Evolutionary conservation across 1,139 yeast genomes (phyloP).

Genomic region (Protomyces arabidopsidicola): DNA sequence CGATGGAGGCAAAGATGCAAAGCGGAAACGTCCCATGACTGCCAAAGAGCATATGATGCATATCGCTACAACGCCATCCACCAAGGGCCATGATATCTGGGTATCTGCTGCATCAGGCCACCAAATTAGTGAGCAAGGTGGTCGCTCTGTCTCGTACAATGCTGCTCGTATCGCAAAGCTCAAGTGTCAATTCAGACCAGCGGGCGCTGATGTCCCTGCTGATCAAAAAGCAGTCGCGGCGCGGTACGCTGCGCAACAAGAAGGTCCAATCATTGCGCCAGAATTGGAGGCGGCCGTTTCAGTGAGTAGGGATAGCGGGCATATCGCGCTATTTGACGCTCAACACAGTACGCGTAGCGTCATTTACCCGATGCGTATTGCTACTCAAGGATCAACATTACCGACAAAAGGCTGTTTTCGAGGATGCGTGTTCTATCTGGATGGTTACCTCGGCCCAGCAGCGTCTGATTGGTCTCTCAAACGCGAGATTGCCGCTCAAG

Average conservation of each 20-base stretch:
- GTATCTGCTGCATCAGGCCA: constrained; percentile 20
- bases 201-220: neutral
- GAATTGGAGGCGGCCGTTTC: neutral
- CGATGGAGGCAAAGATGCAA: neutral
- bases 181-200: constrained; percentile 12
- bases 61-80: constrained; percentile 13
- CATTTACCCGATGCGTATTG: constrained; percentile 4
- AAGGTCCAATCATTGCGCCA: neutral
- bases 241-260: neutral
- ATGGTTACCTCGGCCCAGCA: constrained; percentile 21
- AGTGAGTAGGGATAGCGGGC: constrained; percentile 3
- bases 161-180: constrained; percentile 20
- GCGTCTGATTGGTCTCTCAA: constrained; percentile 16
- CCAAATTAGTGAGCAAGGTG: constrained; percentile 21
- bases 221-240: neutral
- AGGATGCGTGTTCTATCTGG: constrained; percentile 23
- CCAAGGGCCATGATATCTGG: constrained; percentile 22
- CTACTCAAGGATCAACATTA: neutral
- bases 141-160: constrained; percentile 11
- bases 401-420: constrained; percentile 4
- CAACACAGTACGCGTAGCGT: neutral
- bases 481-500: constrained; percentile 7
- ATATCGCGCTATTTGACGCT: constrained; percentile 8
- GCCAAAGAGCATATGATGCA: constrained; percentile 15
- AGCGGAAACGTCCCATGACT: constrained; percentile 2